These are phyloP conservation scores for Tricholoma matsutake DNA, from an alignment of 768 basidiomycete species.

Conservation along the genomic window DNA sequence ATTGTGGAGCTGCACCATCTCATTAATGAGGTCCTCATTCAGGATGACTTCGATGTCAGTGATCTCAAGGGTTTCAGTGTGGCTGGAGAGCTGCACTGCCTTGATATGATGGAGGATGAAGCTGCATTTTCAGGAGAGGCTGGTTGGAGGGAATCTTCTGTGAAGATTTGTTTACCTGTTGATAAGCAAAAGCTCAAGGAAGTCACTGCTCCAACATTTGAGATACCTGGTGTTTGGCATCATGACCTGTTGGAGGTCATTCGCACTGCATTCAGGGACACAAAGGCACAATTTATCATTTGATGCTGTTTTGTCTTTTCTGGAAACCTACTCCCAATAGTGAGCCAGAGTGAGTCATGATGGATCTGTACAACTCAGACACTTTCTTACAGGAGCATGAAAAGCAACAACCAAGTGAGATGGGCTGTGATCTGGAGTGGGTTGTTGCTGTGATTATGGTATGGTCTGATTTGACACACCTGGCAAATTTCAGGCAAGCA, in stretches of 20 bases:
- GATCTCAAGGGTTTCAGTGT: conserved; percentile 1
- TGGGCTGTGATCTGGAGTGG: background rate
- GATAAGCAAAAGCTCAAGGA: background rate
- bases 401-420: background rate
- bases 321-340: conserved; percentile 12
- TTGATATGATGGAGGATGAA: background rate
- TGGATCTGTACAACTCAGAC: background rate
- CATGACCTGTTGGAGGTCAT: conserved; percentile 12
- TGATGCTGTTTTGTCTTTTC: conserved; percentile 12
- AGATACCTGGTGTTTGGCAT: conserved; percentile 2
- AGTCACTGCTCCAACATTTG: background rate
- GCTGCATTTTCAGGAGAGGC: background rate
- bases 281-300: conserved; percentile 8
- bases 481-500: conserved; percentile 24
- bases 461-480: conserved; percentile 25
- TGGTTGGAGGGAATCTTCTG: conserved; percentile 2
- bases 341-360: background rate
- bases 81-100: background rate
- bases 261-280: conserved; percentile 12
- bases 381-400: conserved; percentile 1
- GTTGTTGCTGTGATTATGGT: conserved; percentile 1
- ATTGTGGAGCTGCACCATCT: background rate
- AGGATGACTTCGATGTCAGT: background rate
- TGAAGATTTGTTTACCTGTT: conserved; percentile 1
- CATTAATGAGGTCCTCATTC: background rate